A percentile compares a stretch with the other conserved stretches of the same genome.
phyloP scores from a whole-genome alignment of 192 early-diverging fungal genomes.

The Coemansia interrupta region DNA sequence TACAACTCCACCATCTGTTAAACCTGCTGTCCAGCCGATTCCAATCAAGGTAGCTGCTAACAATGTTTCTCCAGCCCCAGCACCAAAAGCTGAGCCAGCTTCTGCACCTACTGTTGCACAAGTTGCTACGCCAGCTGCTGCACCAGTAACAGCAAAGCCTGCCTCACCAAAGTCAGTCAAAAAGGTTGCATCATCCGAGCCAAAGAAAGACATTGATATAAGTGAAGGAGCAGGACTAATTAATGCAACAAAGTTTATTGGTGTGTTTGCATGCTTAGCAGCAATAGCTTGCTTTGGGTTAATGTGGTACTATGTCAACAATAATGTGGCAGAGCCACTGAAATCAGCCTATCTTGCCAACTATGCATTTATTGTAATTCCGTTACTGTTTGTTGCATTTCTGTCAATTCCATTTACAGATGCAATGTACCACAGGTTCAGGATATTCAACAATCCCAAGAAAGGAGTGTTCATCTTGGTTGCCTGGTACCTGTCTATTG shows the following conservation, averaged over 20 bases:
- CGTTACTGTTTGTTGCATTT: neutral
- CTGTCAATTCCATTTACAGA: constrained; percentile 1
- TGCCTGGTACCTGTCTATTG: neutral
- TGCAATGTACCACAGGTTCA: neutral
- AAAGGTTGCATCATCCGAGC: too few relatives aligned
- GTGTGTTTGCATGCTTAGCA: neutral
- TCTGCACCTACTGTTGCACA: too few relatives aligned
- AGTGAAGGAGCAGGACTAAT: too few relatives aligned
- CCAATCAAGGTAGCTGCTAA: too few relatives aligned
- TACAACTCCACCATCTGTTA: too few relatives aligned
- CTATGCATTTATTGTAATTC: neutral
- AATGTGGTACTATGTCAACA: neutral
- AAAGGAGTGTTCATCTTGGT: neutral
- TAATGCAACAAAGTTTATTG: neutral
- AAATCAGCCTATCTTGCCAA: neutral
- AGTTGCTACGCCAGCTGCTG: too few relatives aligned
- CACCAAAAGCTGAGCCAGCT: too few relatives aligned
- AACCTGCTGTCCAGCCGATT: too few relatives aligned
- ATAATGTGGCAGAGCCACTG: neutral
- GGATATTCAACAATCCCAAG: neutral
- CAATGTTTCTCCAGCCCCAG: too few relatives aligned
- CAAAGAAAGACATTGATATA: too few relatives aligned
- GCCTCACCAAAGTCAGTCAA: too few relatives aligned
- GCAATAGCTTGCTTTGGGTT: neutral
- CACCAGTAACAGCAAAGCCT: too few relatives aligned